Conservation (phyloP, 2,329 filamentous ascomycete genomes). For the Verticillium isaacii region DNA sequence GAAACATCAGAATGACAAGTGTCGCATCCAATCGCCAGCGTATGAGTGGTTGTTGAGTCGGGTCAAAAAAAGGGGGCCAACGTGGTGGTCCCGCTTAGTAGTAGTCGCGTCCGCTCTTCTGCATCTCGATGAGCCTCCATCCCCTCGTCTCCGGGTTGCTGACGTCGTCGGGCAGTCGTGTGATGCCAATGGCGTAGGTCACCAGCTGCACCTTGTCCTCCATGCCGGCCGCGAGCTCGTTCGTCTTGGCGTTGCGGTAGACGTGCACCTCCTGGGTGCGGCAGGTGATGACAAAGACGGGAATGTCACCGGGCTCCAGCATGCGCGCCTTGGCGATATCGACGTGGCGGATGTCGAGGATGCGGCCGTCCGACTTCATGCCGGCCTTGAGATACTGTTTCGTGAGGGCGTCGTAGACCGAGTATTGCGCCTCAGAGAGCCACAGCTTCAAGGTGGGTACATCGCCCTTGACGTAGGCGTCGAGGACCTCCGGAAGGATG, state of each 20-base stretch:
- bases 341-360: constrained; percentile 91
- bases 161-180: constrained; percentile 88
- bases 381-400: constrained; percentile 94
- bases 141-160: constrained; percentile 95
- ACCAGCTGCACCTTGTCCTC: constrained; percentile 98
- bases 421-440: constrained; percentile 94
- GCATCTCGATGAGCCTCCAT: constrained; percentile 96
- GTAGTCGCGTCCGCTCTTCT: constrained; percentile 94
- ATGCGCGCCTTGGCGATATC: constrained; percentile 80
- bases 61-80: background rate
- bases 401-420: constrained; percentile 92
- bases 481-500: constrained; percentile 92
- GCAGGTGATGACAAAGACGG: constrained; percentile 96
- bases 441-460: constrained; percentile 85
- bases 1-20: constrained; percentile 7
- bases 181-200: constrained; percentile 96
- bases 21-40: background rate
- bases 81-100: constrained; percentile 35
- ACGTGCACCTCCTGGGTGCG: constrained; percentile 97
- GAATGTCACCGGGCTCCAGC: constrained; percentile 80
- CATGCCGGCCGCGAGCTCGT: constrained; percentile 90
- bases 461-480: constrained; percentile 97
- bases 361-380: constrained; percentile 89
- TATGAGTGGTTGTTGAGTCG: background rate
- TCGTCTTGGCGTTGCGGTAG: constrained; percentile 86